Base-by-base conservation (phyloP, 2,329 filamentous ascomycete genomes). In the Cordyceps tenuipes region DNA sequence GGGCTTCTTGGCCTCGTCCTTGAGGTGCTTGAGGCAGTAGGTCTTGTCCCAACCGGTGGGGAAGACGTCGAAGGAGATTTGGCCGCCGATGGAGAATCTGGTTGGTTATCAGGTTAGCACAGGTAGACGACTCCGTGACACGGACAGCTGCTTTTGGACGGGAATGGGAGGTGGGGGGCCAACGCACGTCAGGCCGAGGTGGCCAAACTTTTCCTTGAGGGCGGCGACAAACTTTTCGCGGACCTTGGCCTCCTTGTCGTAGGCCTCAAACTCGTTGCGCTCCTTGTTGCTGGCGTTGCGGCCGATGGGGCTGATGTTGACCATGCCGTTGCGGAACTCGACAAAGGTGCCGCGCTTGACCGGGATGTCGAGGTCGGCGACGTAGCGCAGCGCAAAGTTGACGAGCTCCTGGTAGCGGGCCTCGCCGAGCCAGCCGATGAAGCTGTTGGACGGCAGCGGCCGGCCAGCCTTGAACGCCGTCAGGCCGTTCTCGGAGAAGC, bases 11-110 rank as follows among this genome's bases (percentile, higher is more conserved):
- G 88, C 86, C 74, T 97, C 92, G 64, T 82, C 82, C 77, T 94
- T 90, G 63, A 97, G 79, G 75, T 97, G 92, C 68, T 84, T 80
- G 66, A 97, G 81, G 78, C 92, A 97, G 82, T 96, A 99, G 10
- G 90, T 96, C 86, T 97, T 99, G 79, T 99, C 94, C 94, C 94
- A 99, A 70, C 94, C 94, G 2, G 80, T 84, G 64, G 94, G 94
- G 82, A 99, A 99, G 69, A 97, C 89, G 72, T 99, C 94, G 74
- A 99, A 99, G 62, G 92, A 97, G 76, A 99, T 97, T 72, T 97
- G 91, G 57, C 94, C 94, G 67, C 94, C 94, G 68, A 99, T 96
- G 64, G 91, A 93, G 80, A 88, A 97, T 62, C 89, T 92, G 52
- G 34, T 21, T 15, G 17, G 53, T 17, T 3, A 31, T 10, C 15